Evolutionary conservation across 2,329 filamentous ascomycete genomes (phyloP).

Genomic region (Chrysoporthe cubensis): DNA sequence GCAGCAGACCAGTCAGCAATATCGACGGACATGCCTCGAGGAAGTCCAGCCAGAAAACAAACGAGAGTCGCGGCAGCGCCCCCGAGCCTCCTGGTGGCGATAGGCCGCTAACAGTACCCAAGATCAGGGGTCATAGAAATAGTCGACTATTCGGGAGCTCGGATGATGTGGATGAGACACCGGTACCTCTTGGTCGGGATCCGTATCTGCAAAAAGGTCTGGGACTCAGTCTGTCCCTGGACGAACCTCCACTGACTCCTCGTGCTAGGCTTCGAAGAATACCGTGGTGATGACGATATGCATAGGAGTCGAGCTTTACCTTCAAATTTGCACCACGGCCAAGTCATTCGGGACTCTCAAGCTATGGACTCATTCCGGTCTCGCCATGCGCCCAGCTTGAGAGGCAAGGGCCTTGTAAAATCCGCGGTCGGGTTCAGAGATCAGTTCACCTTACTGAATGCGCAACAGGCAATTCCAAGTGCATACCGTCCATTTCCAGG

Average conservation of each 20-base stretch:
- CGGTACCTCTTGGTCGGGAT: constrained; percentile 19
- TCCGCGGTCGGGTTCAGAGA: constrained; percentile 23
- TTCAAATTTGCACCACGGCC: constrained; percentile 9
- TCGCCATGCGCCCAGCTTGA: constrained; percentile 11
- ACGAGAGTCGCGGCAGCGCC: constrained; percentile 33
- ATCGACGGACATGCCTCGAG: constrained; percentile 14
- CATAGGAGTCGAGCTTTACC: neutral
- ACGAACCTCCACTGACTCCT: neutral
- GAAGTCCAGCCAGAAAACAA: constrained; percentile 33
- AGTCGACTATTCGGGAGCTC: constrained; percentile 12
- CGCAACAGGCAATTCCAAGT: constrained; percentile 9
- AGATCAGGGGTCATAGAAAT: constrained; percentile 37
- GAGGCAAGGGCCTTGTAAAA: constrained; percentile 12
- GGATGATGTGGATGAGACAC: constrained; percentile 11
- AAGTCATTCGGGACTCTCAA: neutral
- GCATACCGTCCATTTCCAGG: constrained; percentile 23
- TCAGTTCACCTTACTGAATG: constrained; percentile 16
- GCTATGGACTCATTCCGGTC: constrained; percentile 11
- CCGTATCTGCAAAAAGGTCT: constrained; percentile 17
- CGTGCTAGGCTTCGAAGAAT: neutral
- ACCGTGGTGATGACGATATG: neutral
- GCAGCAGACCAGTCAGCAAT: neutral
- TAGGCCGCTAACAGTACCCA: constrained; percentile 40
- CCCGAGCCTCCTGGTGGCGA: constrained; percentile 33
- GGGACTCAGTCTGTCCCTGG: neutral